phyloP scores from a whole-genome alignment of 495 filamentous ascomycete genomes.

The Beverwykella pulmonaria region DNA sequence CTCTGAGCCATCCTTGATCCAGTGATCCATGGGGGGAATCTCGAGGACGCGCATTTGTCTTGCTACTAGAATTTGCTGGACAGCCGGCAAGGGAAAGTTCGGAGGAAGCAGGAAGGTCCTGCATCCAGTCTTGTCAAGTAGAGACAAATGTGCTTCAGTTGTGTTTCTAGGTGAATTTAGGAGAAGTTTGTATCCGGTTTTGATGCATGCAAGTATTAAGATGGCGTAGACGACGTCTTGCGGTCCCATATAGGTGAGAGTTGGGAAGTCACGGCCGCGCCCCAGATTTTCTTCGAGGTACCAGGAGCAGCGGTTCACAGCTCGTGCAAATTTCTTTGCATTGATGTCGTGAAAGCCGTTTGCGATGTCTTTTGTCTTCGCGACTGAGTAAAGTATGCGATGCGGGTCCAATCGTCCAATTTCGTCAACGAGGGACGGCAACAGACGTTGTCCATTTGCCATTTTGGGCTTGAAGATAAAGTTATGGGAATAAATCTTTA shows the following conservation, averaged over 20 bases:
- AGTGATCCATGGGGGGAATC: not conserved
- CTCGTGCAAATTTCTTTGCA: constrained; percentile 36
- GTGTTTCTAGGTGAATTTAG: not conserved
- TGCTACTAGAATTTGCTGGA: not conserved
- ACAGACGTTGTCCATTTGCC: constrained; percentile 7
- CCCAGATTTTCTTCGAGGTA: constrained; percentile 7
- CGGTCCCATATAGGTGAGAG: not conserved
- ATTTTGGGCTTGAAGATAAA: not conserved
- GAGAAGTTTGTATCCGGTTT: constrained; percentile 1
- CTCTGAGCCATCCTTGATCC: constrained; percentile 1
- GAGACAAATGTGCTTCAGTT: not conserved
- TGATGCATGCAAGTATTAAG: constrained; percentile 2
- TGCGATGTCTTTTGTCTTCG: constrained; percentile 9
- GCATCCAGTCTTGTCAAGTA: constrained; percentile 8
- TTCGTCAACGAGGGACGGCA: constrained; percentile 40
- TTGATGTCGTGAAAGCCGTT: constrained; percentile 24
- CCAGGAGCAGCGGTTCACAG: constrained; percentile 41
- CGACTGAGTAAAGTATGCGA: constrained; percentile 35
- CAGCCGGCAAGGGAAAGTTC: not conserved
- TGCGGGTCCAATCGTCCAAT: constrained; percentile 34
- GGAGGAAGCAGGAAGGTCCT: not conserved
- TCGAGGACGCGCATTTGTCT: not conserved
- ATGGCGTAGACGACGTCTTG: constrained; percentile 5
- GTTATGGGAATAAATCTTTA: too few species aligned
- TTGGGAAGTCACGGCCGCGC: not conserved